These are phyloP conservation scores for Aureobasidium sp. DNA, from an alignment of 2,329 filamentous ascomycete species.

Conservation along the genomic window DNA sequence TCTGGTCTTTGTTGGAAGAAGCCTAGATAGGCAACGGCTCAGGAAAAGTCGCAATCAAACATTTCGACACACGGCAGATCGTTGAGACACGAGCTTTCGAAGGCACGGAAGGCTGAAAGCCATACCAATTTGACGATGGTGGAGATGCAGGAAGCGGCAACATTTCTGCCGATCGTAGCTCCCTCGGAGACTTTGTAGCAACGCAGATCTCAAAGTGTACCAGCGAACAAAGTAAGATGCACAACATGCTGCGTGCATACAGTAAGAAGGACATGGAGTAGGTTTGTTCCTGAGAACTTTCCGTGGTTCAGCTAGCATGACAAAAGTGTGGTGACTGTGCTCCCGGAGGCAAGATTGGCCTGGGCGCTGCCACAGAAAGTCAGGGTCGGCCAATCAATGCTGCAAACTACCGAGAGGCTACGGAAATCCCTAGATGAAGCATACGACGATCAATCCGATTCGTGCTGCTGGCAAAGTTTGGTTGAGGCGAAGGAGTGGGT, in stretches of 20 bases:
- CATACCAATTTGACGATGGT: constrained; percentile 3
- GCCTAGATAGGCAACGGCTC: not conserved
- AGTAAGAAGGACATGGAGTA: constrained; percentile 1
- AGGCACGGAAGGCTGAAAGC: not conserved
- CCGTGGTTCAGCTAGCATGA: constrained; percentile 11
- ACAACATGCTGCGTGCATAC: constrained; percentile 6
- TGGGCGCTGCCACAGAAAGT: constrained; percentile 9
- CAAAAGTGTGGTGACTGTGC: not conserved
- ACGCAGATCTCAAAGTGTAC: constrained; percentile 1
- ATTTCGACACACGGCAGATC: not conserved
- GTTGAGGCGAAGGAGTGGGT: not conserved
- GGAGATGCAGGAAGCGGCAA: not conserved
- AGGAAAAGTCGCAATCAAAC: not conserved
- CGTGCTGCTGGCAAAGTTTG: constrained; percentile 9
- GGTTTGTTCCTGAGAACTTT: constrained; percentile 4
- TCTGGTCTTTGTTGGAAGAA: not conserved
- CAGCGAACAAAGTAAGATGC: not conserved
- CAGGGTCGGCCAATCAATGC: constrained; percentile 12
- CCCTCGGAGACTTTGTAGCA: not conserved
- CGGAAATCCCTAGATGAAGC: constrained; percentile 10
- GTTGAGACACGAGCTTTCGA: not conserved
- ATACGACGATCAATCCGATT: constrained; percentile 13
- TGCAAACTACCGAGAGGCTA: constrained; percentile 11
- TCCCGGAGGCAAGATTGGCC: constrained; percentile 1
- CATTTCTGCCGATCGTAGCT: not conserved